Conservation (phyloP, 2,329 filamentous ascomycete genomes). For the Cladobotryum mycophilum region DNA sequence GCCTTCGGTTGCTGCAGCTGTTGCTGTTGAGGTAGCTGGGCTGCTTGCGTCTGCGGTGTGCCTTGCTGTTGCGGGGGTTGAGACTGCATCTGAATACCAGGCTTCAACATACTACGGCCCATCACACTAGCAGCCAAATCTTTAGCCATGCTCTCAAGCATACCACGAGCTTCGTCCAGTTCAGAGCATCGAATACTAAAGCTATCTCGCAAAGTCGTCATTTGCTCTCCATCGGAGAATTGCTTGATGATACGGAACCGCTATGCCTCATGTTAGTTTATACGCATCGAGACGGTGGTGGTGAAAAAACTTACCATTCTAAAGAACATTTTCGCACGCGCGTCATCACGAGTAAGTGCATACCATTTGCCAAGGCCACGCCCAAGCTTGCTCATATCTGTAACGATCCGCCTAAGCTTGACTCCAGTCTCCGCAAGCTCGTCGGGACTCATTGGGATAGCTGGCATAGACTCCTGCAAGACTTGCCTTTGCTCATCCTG, state of each 20-base stretch:
- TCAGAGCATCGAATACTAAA: conserved; percentile 49
- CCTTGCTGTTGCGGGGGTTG: conserved; percentile 19
- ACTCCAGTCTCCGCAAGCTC: conserved; percentile 37
- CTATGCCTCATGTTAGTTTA: conserved; percentile 35
- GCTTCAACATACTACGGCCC: conserved; percentile 21
- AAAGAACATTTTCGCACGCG: conserved; percentile 46
- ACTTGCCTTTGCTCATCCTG: conserved; percentile 37
- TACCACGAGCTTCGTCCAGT: conserved; percentile 40
- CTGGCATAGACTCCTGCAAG: conserved; percentile 33
- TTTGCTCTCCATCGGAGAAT: conserved; percentile 44
- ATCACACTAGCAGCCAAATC: conserved; percentile 35
- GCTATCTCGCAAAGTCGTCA: conserved; percentile 38
- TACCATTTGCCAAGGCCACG: conserved; percentile 44
- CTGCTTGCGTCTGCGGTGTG: conserved; percentile 18
- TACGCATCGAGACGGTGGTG: background rate
- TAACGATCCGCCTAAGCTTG: conserved; percentile 37
- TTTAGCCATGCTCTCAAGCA: conserved; percentile 47
- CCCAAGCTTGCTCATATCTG: conserved; percentile 40
- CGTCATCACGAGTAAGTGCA: conserved; percentile 41
- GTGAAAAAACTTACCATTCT: conserved; percentile 39
- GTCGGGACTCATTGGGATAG: conserved; percentile 41
- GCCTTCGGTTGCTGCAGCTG: conserved; percentile 19
- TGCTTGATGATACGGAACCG: conserved; percentile 48
- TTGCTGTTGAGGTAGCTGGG: conserved; percentile 18
- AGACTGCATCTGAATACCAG: conserved; percentile 9